Conservation (phyloP, 306 rosid species). For the Quercus robur region DNA sequence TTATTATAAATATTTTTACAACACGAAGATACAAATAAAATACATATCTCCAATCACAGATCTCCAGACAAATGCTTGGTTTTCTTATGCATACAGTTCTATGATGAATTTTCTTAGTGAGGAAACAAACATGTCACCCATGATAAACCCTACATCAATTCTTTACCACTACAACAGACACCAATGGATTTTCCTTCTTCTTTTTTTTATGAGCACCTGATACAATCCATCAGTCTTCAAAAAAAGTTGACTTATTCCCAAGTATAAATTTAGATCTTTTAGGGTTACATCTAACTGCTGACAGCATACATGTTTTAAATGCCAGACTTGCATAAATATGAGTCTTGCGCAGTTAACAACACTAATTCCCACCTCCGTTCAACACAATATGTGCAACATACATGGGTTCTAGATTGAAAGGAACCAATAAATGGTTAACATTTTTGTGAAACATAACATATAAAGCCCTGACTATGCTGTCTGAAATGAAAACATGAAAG, state of each 20-base stretch:
- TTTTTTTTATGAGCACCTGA: neutral
- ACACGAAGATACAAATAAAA: neutral
- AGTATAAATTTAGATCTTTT: neutral
- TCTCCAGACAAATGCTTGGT: neutral
- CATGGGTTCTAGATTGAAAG: neutral
- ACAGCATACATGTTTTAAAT: neutral
- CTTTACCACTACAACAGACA: neutral
- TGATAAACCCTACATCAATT: neutral
- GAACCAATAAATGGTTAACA: neutral
- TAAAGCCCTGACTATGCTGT: too few species aligned
- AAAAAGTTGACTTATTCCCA: neutral
- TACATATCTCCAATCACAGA: neutral
- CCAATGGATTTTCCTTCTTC: neutral
- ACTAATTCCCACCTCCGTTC: neutral
- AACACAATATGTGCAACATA: neutral
- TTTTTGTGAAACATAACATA: too few species aligned
- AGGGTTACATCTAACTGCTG: neutral
- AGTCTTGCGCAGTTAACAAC: neutral
- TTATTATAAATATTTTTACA: neutral
- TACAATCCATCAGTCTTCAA: neutral
- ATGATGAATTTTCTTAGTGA: neutral
- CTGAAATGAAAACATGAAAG: neutral
- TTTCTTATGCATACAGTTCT: neutral
- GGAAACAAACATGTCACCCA: neutral
- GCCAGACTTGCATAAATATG: neutral